Evolutionary conservation across 1,284 basidiomycete genomes (phyloP), one percentile per base, ranked within the genome.

Genomic region (Agaricales sp.): DNA sequence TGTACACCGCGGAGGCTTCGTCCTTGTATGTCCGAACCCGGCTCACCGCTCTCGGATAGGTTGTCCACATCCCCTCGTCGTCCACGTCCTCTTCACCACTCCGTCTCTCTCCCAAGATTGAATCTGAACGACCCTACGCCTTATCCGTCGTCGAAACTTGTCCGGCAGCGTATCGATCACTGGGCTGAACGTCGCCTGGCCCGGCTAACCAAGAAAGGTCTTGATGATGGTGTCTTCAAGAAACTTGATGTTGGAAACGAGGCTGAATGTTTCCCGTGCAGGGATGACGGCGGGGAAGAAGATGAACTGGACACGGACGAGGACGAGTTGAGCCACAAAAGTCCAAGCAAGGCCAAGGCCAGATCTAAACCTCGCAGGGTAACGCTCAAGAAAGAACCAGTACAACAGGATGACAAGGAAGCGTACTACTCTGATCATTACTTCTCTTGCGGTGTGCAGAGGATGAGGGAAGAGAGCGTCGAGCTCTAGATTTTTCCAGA

Each of bases 331-430:
- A 35, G 30, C 11, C 11, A n/a, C 8, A n/a, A 35, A 35, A 11
- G 30, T 8, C 11, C 8, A 35, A n/a, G 30, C 11, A n/a, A 35
- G n/a, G 30, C 8, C 8, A n/a, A n/a, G 30, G 30, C 11, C n/a
- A n/a, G 30, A 35, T 8, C n/a, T n/a, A n/a, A n/a, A n/a, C n/a
- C n/a, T n/a, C n/a, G n/a, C n/a, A 35, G 30, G n/a, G 30, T 24
- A 12, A 8, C 16, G 38, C 50, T 22, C 51, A 53, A 19, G 24
- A n/a, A 35, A n/a, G 30, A 35, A n/a, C 30, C 11, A n/a, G 30
- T 11, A 11, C 11, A n/a, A n/a, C 11, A 35, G 30, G 30, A 35
- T 35, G 30, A 35, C 11, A 35, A n/a, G n/a, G 30, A 35, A n/a
- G n/a, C 30, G 30, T 35, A 35, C n/a, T 35, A 35, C n/a, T 8